Conservation (phyloP, 192 early-diverging fungal species). For the Backusella parvicylindrica region DNA sequence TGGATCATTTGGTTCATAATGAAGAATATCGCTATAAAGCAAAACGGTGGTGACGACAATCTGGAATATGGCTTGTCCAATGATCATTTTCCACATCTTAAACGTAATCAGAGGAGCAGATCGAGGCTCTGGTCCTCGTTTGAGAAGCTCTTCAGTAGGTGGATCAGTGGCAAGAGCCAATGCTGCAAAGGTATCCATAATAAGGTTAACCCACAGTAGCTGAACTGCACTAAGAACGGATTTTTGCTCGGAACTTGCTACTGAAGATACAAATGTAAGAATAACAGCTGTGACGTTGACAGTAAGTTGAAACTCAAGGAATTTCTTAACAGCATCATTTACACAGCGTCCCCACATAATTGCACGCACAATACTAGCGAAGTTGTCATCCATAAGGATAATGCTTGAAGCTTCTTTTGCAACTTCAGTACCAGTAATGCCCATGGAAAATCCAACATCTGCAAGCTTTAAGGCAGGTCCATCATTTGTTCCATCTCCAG, state of each 20-base stretch:
- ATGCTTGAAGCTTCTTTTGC: slow-evolving; percentile 99
- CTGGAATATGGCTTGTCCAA: slow-evolving; percentile 91
- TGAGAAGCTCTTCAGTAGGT: slow-evolving; percentile 79
- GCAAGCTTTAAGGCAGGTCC: slow-evolving; percentile 93
- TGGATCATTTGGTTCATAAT: slow-evolving; percentile 33
- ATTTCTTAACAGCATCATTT: slow-evolving; percentile 97
- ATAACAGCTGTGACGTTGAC: slow-evolving; percentile 93
- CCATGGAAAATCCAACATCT: slow-evolving; percentile 99
- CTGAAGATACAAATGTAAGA: slow-evolving; percentile 76
- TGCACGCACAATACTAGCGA: slow-evolving; percentile 94
- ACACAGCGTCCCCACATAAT: slow-evolving; percentile 96
- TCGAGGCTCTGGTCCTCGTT: slow-evolving; percentile 80
- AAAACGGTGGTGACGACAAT: slow-evolving; percentile 74
- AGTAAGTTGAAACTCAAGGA: slow-evolving; percentile 98
- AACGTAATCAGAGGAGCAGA: slow-evolving; percentile 80
- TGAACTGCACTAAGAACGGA: slow-evolving; percentile 94
- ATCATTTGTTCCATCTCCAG: slow-evolving; percentile 99
- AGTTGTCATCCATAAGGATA: slow-evolving; percentile 98
- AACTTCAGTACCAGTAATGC: slow-evolving; percentile 98
- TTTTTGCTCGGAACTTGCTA: slow-evolving; percentile 57
- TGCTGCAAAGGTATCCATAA: slow-evolving; percentile 99
- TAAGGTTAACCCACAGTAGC: slow-evolving; percentile 97
- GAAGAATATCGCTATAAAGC: slow-evolving; percentile 64
- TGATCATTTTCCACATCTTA: slow-evolving; percentile 95
- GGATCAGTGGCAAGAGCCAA: slow-evolving; percentile 97